Percentiles rank a stretch among this genome's conserved stretches.
Evolutionary conservation across 1,284 basidiomycete species (phyloP).

Genomic region (Austroboletus rostrupii): DNA sequence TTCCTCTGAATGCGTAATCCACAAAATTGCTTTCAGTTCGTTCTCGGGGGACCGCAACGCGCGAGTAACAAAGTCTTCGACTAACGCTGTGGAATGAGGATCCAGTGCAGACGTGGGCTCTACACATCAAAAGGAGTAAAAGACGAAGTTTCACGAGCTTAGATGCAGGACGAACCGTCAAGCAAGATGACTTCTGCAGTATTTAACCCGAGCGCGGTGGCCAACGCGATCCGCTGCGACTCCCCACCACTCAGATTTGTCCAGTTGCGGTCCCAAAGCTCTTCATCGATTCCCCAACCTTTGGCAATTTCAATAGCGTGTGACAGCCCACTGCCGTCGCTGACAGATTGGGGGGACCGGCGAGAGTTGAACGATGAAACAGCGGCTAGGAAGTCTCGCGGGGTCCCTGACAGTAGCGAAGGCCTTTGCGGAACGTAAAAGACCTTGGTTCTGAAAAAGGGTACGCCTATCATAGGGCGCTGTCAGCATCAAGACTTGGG

Average conservation of each 20-base stretch:
- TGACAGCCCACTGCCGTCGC: constrained; percentile 28
- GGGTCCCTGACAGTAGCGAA: constrained; percentile 77
- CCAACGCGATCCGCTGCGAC: constrained; percentile 75
- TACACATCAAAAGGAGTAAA: constrained; percentile 28
- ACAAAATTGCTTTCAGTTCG: constrained; percentile 69
- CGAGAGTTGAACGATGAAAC: constrained; percentile 59
- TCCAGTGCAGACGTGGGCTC: constrained; percentile 88
- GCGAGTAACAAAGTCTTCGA: constrained; percentile 59
- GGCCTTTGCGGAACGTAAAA: constrained; percentile 85
- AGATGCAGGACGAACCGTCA: constrained; percentile 58
- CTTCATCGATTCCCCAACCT: constrained; percentile 63
- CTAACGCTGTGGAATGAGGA: constrained; percentile 54
- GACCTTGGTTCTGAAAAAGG: constrained; percentile 70
- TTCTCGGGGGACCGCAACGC: constrained; percentile 47
- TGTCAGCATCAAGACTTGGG: neutral
- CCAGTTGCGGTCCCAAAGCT: constrained; percentile 79
- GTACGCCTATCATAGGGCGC: constrained; percentile 50
- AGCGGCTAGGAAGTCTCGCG: constrained; percentile 63
- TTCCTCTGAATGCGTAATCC: constrained; percentile 85
- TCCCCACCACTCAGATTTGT: constrained; percentile 78
- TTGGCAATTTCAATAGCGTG: constrained; percentile 54
- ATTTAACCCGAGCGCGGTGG: constrained; percentile 66
- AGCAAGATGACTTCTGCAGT: constrained; percentile 79
- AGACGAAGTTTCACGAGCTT: neutral
- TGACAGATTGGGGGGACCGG: constrained; percentile 21